These are phyloP conservation scores for Gorgonomyces haynaldii DNA, from an alignment of 192 early-diverging fungal genomes.

Conservation along the genomic window DNA sequence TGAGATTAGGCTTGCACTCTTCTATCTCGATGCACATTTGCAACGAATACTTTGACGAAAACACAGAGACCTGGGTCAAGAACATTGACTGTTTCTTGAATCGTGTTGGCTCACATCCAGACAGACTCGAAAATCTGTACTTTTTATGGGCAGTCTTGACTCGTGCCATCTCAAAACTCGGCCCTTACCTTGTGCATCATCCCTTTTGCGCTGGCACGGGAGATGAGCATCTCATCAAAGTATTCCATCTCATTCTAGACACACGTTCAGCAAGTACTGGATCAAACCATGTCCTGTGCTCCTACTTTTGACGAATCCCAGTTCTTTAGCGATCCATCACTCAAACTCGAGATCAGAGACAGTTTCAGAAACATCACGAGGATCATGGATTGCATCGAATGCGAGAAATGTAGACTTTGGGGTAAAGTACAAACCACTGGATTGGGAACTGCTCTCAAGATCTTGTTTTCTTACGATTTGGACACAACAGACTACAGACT, in stretches of 20 bases:
- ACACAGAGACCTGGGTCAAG: constrained; percentile 79
- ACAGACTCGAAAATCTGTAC: constrained; percentile 91
- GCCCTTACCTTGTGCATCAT: constrained; percentile 59
- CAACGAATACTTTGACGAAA: constrained; percentile 79
- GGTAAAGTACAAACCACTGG: constrained; percentile 94
- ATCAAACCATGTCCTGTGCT: constrained; percentile 50
- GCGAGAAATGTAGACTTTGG: constrained; percentile 98
- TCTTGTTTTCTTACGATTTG: constrained; percentile 80
- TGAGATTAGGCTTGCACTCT: constrained; percentile 64
- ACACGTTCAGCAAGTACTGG: constrained; percentile 43
- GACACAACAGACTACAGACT: constrained; percentile 4
- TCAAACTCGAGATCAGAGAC: constrained; percentile 79
- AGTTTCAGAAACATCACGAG: constrained; percentile 91
- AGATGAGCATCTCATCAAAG: constrained; percentile 7
- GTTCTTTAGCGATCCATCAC: constrained; percentile 60
- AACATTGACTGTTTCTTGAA: constrained; percentile 85
- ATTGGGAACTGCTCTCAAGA: constrained; percentile 91
- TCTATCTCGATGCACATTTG: constrained; percentile 98
- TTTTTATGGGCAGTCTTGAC: constrained; percentile 83
- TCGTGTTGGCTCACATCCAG: constrained; percentile 79
- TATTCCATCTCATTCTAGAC: not conserved
- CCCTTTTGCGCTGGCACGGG: constrained; percentile 58
- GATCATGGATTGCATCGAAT: constrained; percentile 99
- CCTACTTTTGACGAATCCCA: constrained; percentile 82
- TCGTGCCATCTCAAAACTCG: constrained; percentile 74